A percentile compares a stretch with the other conserved stretches of the same genome.
phyloP scores from a whole-genome alignment of 305 asterid genomes.

The Solanum hybrid region DNA sequence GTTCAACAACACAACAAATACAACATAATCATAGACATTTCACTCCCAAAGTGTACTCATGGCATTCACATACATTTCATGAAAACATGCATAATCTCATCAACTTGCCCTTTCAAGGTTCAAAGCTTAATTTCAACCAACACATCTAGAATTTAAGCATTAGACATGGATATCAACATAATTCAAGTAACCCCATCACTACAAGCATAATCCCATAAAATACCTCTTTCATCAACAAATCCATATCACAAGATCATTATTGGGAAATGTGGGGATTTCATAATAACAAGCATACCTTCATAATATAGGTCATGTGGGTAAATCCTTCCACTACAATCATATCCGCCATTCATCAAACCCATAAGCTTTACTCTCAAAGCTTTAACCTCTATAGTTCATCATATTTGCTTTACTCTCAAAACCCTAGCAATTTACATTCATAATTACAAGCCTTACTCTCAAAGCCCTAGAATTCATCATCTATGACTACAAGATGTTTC shows the following conservation, averaged over 20 bases:
- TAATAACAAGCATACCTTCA: no score
- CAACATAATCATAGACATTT: background rate
- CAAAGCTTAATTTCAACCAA: background rate
- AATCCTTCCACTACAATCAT: no score
- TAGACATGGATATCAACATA: background rate
- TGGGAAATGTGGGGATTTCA: background rate
- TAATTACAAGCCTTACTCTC: no score
- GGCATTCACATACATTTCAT: background rate
- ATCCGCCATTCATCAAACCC: no score
- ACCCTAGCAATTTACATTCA: no score
- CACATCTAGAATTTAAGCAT: background rate
- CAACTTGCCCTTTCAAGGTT: background rate
- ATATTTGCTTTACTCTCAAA: no score
- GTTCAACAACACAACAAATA: background rate
- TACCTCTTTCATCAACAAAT: background rate
- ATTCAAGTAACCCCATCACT: background rate
- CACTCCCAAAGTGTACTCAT: background rate
- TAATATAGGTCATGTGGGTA: no score
- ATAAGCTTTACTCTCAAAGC: no score
- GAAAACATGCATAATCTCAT: background rate
- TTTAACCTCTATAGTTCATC: no score
- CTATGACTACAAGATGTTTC: no score
- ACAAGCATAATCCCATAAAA: background rate
- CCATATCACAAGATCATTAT: background rate
- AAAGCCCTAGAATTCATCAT: no score